A percentile compares a stretch with the other conserved stretches of the same genome.
These are phyloP conservation scores for Prunus salicina DNA, from an alignment of 306 rosid genomes.

Conservation along the genomic window DNA sequence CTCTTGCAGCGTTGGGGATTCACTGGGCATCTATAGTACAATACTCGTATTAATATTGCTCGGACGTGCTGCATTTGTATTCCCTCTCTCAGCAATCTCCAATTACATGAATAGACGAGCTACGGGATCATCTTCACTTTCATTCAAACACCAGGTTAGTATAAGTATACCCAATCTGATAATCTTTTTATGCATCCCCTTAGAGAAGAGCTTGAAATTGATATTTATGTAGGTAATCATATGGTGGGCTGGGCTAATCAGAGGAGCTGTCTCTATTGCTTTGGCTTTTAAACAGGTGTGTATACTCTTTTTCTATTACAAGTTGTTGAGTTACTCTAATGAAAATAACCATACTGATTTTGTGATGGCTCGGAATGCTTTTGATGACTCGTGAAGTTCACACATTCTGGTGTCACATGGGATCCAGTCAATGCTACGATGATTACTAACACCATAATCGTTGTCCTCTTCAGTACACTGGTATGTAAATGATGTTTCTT, in stretches of 20 bases:
- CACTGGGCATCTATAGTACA: slow-evolving; percentile 49
- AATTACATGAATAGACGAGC: slow-evolving; percentile 53
- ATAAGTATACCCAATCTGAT: neutral
- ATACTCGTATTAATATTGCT: slow-evolving; percentile 59
- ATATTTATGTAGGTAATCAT: slow-evolving; percentile 48
- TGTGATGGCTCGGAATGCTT: neutral
- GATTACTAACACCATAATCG: slow-evolving; percentile 77
- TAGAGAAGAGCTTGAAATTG: neutral
- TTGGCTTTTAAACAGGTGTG: slow-evolving; percentile 84
- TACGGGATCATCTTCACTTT: slow-evolving; percentile 39
- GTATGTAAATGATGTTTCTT: slow-evolving; percentile 35
- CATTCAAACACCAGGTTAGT: slow-evolving; percentile 66
- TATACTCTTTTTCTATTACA: neutral
- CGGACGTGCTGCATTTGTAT: slow-evolving; percentile 85
- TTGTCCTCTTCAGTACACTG: slow-evolving; percentile 82
- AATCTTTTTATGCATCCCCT: neutral
- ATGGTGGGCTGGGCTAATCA: slow-evolving; percentile 97
- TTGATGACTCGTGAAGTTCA: slow-evolving; percentile 55
- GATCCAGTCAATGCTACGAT: slow-evolving; percentile 72
- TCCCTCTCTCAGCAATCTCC: slow-evolving; percentile 70
- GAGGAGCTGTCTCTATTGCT: slow-evolving; percentile 95
- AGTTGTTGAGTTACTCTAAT: neutral
- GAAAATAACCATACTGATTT: neutral
- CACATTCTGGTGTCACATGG: slow-evolving; percentile 68
- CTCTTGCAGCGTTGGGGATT: slow-evolving; percentile 52